These are phyloP conservation scores for Ustilago trichophora DNA, from an alignment of 1,284 basidiomycete genomes.

Conservation along the genomic window DNA sequence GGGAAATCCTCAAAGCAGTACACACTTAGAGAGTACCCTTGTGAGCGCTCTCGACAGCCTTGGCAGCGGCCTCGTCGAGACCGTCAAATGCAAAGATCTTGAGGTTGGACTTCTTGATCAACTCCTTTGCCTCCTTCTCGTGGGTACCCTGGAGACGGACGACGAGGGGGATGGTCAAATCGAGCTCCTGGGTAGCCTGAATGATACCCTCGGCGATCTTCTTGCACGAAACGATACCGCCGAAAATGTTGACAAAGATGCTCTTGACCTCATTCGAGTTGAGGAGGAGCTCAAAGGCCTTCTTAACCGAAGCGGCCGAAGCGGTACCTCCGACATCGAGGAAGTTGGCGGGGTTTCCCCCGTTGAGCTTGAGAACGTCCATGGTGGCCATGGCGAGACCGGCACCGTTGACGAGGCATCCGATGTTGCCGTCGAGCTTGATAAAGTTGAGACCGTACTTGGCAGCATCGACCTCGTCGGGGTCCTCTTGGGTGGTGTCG, in stretches of 20 bases:
- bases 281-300: constrained; percentile 95
- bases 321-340: constrained; percentile 97
- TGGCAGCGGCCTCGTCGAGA: constrained; percentile 46
- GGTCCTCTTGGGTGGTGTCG: constrained; percentile 93
- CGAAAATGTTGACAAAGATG: constrained; percentile 88
- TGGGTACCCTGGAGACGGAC: constrained; percentile 97
- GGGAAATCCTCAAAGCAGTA: not conserved
- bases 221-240: constrained; percentile 97
- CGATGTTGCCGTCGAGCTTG: constrained; percentile 97
- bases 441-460: constrained; percentile 94
- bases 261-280: constrained; percentile 91
- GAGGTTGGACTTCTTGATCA: constrained; percentile 77
- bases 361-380: constrained; percentile 87
- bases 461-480: constrained; percentile 85
- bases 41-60: constrained; percentile 47
- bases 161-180: constrained; percentile 84
- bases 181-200: constrained; percentile 91
- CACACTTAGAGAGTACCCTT: constrained; percentile 31
- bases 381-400: constrained; percentile 99
- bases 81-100: constrained; percentile 69
- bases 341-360: constrained; percentile 90
- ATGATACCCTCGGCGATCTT: constrained; percentile 81
- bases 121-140: constrained; percentile 93
- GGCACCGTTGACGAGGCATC: constrained; percentile 98
- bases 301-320: constrained; percentile 98